phyloP scores from a whole-genome alignment of 1,139 yeast species.

The Protomyces inundatus region DNA sequence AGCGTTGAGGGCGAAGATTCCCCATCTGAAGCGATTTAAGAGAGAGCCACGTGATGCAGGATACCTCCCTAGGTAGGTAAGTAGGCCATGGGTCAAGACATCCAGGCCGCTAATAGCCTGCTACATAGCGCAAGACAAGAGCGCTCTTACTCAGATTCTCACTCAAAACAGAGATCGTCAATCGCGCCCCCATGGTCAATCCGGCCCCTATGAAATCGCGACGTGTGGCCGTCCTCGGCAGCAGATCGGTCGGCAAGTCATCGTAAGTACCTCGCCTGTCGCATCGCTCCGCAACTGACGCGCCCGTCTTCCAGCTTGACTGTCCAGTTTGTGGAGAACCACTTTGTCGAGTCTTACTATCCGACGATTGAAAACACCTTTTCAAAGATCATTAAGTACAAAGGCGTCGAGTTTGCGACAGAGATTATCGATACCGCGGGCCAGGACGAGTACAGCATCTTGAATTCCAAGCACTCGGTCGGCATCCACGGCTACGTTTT shows the following conservation, averaged over 20 bases:
- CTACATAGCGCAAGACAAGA: not conserved
- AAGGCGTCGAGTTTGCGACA: slow-evolving; percentile 72
- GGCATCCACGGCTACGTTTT: slow-evolving; percentile 82
- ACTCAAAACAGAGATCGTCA: not conserved
- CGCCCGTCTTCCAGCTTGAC: slow-evolving; percentile 72
- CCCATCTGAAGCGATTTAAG: too few relatives aligned
- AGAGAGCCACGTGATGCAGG: too few relatives aligned
- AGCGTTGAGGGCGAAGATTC: not conserved
- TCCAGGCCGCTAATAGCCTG: too few relatives aligned
- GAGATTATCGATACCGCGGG: slow-evolving; percentile 93
- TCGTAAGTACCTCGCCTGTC: not conserved
- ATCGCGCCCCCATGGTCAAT: not conserved
- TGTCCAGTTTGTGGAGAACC: slow-evolving; percentile 72
- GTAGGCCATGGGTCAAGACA: too few relatives aligned
- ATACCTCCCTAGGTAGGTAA: too few relatives aligned
- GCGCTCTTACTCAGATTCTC: too few relatives aligned
- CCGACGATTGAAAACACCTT: slow-evolving; percentile 92
- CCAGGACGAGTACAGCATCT: slow-evolving; percentile 79
- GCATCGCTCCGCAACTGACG: not conserved
- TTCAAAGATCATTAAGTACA: slow-evolving; percentile 62
- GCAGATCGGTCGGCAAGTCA: slow-evolving; percentile 71
- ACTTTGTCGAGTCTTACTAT: slow-evolving; percentile 81
- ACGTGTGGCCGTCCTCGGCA: slow-evolving; percentile 82
- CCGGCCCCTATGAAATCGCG: slow-evolving; percentile 47
- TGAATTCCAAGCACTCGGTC: slow-evolving; percentile 74